Conservation (phyloP, 192 early-diverging fungal species). For the Umbelopsis ramanniana region DNA sequence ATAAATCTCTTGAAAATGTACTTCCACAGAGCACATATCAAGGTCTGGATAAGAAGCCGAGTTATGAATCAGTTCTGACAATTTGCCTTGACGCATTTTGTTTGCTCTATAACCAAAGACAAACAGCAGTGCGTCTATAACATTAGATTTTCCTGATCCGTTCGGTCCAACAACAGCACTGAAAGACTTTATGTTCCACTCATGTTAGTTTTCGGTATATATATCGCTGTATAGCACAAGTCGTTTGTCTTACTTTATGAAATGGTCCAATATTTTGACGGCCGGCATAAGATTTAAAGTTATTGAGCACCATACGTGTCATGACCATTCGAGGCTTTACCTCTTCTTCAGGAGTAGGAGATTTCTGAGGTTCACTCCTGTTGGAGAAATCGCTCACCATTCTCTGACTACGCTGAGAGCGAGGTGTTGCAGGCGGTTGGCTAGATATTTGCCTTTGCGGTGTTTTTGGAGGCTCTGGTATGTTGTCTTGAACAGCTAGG, state of each 20-base stretch:
- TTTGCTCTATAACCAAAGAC: conserved; percentile 98
- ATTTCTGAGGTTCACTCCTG: neutral
- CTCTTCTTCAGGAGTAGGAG: conserved; percentile 21
- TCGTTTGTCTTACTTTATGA: conserved; percentile 73
- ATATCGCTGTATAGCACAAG: neutral
- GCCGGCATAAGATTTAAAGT: conserved; percentile 98
- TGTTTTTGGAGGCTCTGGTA: neutral
- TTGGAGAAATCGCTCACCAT: neutral
- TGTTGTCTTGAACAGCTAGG: neutral
- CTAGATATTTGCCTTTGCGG: neutral
- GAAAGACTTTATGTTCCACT: conserved; percentile 59
- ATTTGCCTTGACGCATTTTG: conserved; percentile 96
- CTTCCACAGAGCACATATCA: conserved; percentile 82
- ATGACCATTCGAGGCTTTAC: conserved; percentile 52
- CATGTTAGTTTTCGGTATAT: neutral
- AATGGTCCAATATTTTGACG: conserved; percentile 94
- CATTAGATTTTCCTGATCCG: conserved; percentile 98
- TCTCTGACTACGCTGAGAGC: neutral
- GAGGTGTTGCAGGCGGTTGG: neutral
- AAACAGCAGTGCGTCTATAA: conserved; percentile 96
- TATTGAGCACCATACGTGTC: conserved; percentile 80
- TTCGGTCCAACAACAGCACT: conserved; percentile 94
- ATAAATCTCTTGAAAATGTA: conserved; percentile 92
- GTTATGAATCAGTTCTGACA: conserved; percentile 94
- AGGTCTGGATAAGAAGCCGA: conserved; percentile 77